Evolutionary conservation across 306 rosid species (phyloP), one percentile per base, ranked within the genome.

Genomic region (Cajanus cajan): DNA sequence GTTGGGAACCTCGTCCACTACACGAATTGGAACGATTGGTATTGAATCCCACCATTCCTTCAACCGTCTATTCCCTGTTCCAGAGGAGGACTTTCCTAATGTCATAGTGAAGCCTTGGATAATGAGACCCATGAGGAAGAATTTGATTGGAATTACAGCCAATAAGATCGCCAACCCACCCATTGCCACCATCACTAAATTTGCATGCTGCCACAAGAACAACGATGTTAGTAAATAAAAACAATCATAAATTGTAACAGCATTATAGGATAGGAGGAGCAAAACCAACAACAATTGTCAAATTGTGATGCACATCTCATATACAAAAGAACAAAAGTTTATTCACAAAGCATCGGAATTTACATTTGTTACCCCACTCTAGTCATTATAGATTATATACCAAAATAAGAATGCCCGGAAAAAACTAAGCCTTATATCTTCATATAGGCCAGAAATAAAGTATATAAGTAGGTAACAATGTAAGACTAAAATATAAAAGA

Each of bases 21-120:
- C 84, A 16, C 88, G 90, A 36, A 95, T 87, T 16, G 89, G 90
- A 72, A 93, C 84, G 0, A 95, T 82, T 8, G 99, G 98, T 70
- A 95, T 93, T 5, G 97, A 86, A 58, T 93, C 99, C 99, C 98
- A 91, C 99, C 99, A 95, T 83, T 95, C 99, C 71, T 76, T 90
- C 64, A 89, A 72, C 21, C 99, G 64, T 86, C 98, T 84, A 79
- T 88, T 84, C 25, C 93, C 90, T 47, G 83, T 78, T 11, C 78
- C 94, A 28, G 78, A 33, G 8, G 71, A 59, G 8, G 71, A 59
- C 61, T 77, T 86, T 11, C 82, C 86, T 6, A 83, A 82, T 34
- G 90, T 59, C 87, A 67, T 78, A 5, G 76, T 51, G 83, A 93
- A 95, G 48, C 77, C 19, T 78, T 74, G 86, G 85, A 93, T 14